These are phyloP conservation scores for Galerina sulciceps DNA, from an alignment of 768 basidiomycete species.

Conservation along the genomic window DNA sequence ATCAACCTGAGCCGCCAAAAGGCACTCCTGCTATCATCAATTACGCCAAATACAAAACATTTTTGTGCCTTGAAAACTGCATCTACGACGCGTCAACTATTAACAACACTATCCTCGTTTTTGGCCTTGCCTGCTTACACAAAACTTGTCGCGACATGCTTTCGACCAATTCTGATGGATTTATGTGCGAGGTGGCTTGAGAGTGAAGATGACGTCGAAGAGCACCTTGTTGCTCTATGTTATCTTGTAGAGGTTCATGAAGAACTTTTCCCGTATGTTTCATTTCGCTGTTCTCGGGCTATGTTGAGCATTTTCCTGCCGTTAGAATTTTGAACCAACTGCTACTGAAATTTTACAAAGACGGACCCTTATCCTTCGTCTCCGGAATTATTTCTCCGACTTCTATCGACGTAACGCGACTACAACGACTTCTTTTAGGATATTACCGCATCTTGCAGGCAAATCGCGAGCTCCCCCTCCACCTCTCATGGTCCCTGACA, in stretches of 20 bases:
- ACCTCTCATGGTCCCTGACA: slow-evolving; percentile 68
- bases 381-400: slow-evolving; percentile 33
- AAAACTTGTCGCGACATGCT: slow-evolving; percentile 60
- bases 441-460: slow-evolving; percentile 82
- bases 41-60: slow-evolving; percentile 48
- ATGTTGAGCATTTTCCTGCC: slow-evolving; percentile 14
- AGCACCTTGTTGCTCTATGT: slow-evolving; percentile 56
- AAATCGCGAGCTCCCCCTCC: slow-evolving; percentile 68
- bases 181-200: slow-evolving; percentile 82
- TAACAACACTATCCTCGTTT: slow-evolving; percentile 61
- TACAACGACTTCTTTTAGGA: slow-evolving; percentile 75
- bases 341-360: slow-evolving; percentile 45
- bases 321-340: slow-evolving; percentile 63
- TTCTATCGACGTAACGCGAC: slow-evolving; percentile 42
- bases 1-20: slow-evolving; percentile 64
- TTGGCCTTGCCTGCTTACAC: slow-evolving; percentile 69
- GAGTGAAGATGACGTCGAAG: slow-evolving; percentile 49
- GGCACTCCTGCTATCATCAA: slow-evolving; percentile 43
- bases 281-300: neutral
- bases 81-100: slow-evolving; percentile 43
- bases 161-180: slow-evolving; percentile 79
- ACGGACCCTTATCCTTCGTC: slow-evolving; percentile 61
- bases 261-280: slow-evolving; percentile 72
- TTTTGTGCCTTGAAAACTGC: slow-evolving; percentile 40
- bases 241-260: slow-evolving; percentile 68